Evolutionary conservation across 2,329 filamentous ascomycete genomes (phyloP).

Genomic region (Penicillium occitanis): DNA sequence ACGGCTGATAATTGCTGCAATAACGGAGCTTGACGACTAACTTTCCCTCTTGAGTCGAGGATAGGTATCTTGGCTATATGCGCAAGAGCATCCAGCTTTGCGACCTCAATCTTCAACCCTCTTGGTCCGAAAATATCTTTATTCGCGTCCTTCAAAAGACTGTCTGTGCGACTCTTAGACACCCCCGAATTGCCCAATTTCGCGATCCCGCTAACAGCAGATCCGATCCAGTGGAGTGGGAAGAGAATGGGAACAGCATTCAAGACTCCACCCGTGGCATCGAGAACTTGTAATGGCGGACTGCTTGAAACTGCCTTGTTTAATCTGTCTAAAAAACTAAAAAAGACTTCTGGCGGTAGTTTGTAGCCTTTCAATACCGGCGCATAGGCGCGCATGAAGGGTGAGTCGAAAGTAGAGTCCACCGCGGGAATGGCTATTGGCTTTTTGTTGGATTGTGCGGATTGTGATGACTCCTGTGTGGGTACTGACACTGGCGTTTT

Average conservation of each 20-base stretch:
- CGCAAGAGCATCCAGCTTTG: constrained; percentile 30
- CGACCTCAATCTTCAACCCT: constrained; percentile 30
- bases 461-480: not conserved
- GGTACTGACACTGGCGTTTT: not conserved
- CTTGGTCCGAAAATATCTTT: constrained; percentile 29
- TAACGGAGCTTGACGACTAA: constrained; percentile 26
- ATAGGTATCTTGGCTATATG: constrained; percentile 30
- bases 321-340: constrained; percentile 30
- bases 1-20: constrained; percentile 13
- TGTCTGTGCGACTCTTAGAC: constrained; percentile 29
- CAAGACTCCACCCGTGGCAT: constrained; percentile 30
- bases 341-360: constrained; percentile 21
- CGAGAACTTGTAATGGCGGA: constrained; percentile 31
- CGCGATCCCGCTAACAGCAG: constrained; percentile 27
- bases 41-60: constrained; percentile 27
- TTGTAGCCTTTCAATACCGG: constrained; percentile 14
- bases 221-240: constrained; percentile 29
- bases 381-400: constrained; percentile 15
- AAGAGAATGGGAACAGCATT: constrained; percentile 29
- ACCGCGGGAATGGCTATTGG: constrained; percentile 16
- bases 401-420: constrained; percentile 9
- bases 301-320: constrained; percentile 29
- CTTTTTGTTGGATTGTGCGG: not conserved
- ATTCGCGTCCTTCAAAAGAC: constrained; percentile 27
- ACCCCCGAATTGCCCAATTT: constrained; percentile 26